A percentile compares a stretch with the other conserved stretches of the same genome.
These are phyloP conservation scores for Pisolithus orientalis DNA, from an alignment of 768 basidiomycete genomes.

Conservation along the genomic window DNA sequence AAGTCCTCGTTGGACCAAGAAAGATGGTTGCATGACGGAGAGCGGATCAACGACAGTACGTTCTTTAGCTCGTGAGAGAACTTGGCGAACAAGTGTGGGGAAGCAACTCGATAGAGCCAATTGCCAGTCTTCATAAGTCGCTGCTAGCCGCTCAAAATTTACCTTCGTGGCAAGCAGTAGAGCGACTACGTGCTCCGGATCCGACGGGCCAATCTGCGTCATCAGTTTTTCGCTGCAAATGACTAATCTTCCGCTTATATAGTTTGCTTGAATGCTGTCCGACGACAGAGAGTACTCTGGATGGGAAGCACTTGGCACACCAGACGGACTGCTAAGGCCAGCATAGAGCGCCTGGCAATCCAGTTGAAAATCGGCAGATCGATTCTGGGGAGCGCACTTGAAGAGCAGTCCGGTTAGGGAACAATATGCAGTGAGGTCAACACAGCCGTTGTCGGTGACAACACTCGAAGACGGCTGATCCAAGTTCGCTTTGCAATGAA, in stretches of 20 bases:
- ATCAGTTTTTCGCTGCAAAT: constrained; percentile 18
- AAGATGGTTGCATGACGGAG: constrained; percentile 80
- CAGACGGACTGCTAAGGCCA: constrained; percentile 6
- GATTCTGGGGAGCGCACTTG: constrained; percentile 5
- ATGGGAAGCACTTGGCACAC: constrained; percentile 1
- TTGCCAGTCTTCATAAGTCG: constrained; percentile 24
- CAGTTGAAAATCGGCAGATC: constrained; percentile 1
- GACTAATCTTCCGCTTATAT: constrained; percentile 3
- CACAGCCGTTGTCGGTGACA: constrained; percentile 2
- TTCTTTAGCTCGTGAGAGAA: constrained; percentile 47
- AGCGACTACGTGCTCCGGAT: constrained; percentile 23
- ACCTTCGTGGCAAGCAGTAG: constrained; percentile 9
- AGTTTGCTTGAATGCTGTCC: constrained; percentile 13
- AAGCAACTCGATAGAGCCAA: constrained; percentile 26
- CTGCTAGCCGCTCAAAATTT: constrained; percentile 8
- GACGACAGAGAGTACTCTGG: constrained; percentile 18
- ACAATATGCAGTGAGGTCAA: constrained; percentile 14
- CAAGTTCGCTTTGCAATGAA: constrained; percentile 15
- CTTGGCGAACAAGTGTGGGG: constrained; percentile 36
- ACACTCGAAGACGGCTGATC: not conserved
- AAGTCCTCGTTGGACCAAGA: constrained; percentile 68
- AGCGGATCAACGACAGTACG: constrained; percentile 61
- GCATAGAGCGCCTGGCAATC: constrained; percentile 14
- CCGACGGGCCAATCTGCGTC: constrained; percentile 23
- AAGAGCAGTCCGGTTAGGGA: constrained; percentile 13